phyloP scores from a whole-genome alignment of 108 stramenopile genomes.

The Pseudonitzschia multiseries region DNA sequence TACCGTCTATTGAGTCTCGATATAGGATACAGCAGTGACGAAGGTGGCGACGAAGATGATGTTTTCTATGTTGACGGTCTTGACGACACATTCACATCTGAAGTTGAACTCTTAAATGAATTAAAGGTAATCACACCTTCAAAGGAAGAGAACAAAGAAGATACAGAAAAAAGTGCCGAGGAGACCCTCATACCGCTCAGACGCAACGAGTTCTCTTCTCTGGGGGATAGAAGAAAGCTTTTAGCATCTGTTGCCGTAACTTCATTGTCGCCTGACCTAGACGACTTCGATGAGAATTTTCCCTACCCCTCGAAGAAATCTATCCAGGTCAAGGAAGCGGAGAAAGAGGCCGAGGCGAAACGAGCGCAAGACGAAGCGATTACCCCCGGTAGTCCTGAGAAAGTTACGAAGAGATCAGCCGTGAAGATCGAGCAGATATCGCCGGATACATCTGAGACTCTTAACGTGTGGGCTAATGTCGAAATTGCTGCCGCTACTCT shows the following conservation, averaged over 20 bases:
- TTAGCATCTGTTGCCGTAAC: constrained; percentile 59
- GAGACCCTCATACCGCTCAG: constrained; percentile 56
- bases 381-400: constrained; percentile 36
- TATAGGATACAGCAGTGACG: constrained; percentile 87
- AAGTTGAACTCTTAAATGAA: constrained; percentile 22
- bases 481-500: constrained; percentile 80
- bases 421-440: constrained; percentile 83
- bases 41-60: constrained; percentile 86
- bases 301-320: constrained; percentile 62
- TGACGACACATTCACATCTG: constrained; percentile 61
- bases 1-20: constrained; percentile 69
- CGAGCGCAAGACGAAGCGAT: constrained; percentile 21
- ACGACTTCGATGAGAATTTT: constrained; percentile 75
- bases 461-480: constrained; percentile 80
- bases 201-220: constrained; percentile 68
- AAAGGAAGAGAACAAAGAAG: constrained; percentile 13
- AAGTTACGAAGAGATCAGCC: constrained; percentile 59
- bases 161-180: constrained; percentile 17
- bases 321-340: constrained; percentile 37
- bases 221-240: constrained; percentile 67
- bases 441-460: constrained; percentile 55
- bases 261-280: constrained; percentile 45
- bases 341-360: constrained; percentile 25
- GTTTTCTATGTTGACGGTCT: constrained; percentile 82
- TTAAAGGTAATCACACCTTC: constrained; percentile 8